Conservation (phyloP, 805 yeast genomes). For the Wickerhamiella allomyrinae region DNA sequence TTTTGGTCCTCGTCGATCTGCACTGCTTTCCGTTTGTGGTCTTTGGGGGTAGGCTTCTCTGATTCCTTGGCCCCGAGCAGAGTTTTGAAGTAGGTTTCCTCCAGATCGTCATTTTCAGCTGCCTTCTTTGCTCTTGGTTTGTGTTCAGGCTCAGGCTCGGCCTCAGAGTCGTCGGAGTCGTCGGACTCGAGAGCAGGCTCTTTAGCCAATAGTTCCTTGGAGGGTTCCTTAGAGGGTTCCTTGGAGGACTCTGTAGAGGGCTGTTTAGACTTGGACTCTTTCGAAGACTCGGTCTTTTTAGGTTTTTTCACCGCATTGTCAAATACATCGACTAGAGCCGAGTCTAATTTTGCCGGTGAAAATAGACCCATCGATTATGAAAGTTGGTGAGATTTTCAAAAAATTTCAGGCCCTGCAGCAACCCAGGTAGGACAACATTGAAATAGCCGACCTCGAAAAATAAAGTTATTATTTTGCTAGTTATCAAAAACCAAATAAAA, state of each 20-base stretch:
- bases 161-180: not conserved
- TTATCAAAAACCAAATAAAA: no score
- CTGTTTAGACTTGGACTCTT: no score
- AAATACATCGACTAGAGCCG: constrained; percentile 5
- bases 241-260: not conserved
- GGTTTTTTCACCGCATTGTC: constrained; percentile 1
- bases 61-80: constrained; percentile 5
- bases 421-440: no score
- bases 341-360: not conserved
- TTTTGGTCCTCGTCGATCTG: constrained; percentile 35
- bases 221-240: not conserved
- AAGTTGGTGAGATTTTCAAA: not conserved
- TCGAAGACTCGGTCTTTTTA: not conserved
- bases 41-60: constrained; percentile 6
- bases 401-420: no score
- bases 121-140: not conserved
- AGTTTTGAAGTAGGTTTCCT: constrained; percentile 17
- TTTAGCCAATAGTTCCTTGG: not conserved
- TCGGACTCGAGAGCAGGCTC: not conserved
- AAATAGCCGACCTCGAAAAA: no score
- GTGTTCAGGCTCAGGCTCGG: not conserved
- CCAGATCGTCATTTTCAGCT: constrained; percentile 25
- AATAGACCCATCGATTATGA: constrained; percentile 9
- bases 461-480: no score
- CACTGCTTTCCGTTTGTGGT: constrained; percentile 12